Evolutionary conservation across 345 rosid species (phyloP).

Genomic region (Conringia planisiliqua): DNA sequence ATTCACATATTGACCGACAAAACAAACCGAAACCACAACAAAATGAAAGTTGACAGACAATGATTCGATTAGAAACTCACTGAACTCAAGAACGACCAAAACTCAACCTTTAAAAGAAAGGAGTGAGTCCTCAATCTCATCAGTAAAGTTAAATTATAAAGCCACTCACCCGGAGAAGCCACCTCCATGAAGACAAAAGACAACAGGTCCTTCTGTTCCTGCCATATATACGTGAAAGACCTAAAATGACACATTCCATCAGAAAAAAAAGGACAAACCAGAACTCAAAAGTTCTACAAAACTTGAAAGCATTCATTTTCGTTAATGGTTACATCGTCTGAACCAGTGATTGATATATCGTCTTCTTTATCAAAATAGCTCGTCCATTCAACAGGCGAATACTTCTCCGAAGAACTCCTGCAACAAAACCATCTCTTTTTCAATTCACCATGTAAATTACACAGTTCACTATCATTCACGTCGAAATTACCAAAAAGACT

Average conservation of each 20-base stretch:
- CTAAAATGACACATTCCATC: constrained; percentile 44
- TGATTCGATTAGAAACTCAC: not conserved
- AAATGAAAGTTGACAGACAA: not conserved
- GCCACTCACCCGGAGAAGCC: constrained; percentile 81
- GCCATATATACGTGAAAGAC: constrained; percentile 89
- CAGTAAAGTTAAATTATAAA: not conserved
- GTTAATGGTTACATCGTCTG: constrained; percentile 77
- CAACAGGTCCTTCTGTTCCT: constrained; percentile 88
- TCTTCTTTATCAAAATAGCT: constrained; percentile 71
- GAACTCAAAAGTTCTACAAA: not conserved
- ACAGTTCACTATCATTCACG: not conserved
- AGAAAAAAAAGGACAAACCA: not conserved
- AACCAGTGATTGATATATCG: constrained; percentile 60
- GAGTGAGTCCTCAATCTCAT: not conserved
- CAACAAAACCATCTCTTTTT: not conserved
- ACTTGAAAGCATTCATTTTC: not conserved
- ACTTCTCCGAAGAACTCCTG: constrained; percentile 56
- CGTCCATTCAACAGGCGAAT: constrained; percentile 69
- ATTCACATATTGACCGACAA: not conserved
- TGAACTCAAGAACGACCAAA: not conserved
- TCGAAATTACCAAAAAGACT: not conserved
- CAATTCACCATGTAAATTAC: not conserved
- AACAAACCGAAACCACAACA: not conserved
- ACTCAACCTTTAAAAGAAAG: not conserved
- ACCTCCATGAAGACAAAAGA: constrained; percentile 92